phyloP scores from a whole-genome alignment of 768 basidiomycete species.

The Pleurotus djamor region DNA sequence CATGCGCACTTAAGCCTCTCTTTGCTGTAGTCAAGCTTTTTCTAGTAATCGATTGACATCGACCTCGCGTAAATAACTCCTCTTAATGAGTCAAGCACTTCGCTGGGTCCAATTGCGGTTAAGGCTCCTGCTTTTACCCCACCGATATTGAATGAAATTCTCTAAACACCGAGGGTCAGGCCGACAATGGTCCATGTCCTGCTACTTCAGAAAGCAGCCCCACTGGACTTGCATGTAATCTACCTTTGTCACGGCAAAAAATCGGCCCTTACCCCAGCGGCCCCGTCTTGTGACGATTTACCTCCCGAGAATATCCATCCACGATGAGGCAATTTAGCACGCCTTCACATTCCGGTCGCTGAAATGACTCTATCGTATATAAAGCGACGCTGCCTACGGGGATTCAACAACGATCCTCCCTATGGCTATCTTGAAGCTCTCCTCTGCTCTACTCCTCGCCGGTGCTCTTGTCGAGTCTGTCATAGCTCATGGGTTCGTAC shows the following conservation, averaged over 20 bases:
- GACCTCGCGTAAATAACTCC: no score
- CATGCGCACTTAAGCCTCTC: no score
- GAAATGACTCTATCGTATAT: no score
- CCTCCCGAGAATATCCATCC: no score
- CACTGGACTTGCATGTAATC: not conserved
- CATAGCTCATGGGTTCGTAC: conserved; percentile 33
- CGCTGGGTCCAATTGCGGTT: not conserved
- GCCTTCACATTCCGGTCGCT: no score
- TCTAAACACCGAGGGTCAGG: not conserved
- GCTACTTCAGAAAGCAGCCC: not conserved
- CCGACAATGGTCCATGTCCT: not conserved
- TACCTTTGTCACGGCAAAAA: not conserved
- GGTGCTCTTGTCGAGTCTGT: conserved; percentile 18
- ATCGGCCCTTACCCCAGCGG: not conserved
- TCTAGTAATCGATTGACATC: no score
- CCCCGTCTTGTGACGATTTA: no score
- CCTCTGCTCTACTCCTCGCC: conserved; percentile 10
- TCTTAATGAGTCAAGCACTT: not conserved
- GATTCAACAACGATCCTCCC: not conserved
- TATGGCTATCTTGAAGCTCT: not conserved
- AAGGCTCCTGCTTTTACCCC: not conserved
- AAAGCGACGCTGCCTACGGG: no score
- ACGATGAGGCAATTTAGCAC: no score
- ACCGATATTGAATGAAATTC: not conserved
- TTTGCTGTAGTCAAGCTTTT: no score